Evolutionary conservation across 2,329 filamentous ascomycete genomes (phyloP).

Genomic region (Exophiala alcalophila): DNA sequence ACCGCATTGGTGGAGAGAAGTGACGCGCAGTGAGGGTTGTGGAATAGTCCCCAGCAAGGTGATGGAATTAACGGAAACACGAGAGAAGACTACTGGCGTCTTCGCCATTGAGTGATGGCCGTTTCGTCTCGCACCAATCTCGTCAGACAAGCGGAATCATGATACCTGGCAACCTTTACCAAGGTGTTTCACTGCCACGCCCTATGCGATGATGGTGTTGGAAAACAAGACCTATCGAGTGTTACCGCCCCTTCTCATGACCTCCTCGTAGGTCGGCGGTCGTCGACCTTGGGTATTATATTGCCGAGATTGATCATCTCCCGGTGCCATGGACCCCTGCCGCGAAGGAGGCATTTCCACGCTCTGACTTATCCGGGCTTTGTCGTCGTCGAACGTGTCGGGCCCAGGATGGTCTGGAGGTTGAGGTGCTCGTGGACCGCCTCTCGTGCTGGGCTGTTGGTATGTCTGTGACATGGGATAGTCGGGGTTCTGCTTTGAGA

Average conservation of each 20-base stretch:
- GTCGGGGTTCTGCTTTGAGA: slow-evolving; percentile 3
- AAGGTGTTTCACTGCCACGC: no score
- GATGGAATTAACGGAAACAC: no score
- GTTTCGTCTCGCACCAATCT: no score
- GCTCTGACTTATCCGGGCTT: slow-evolving; percentile 2
- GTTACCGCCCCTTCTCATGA: no score
- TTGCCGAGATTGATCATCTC: slow-evolving; percentile 9
- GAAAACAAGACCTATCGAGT: no score
- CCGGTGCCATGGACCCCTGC: slow-evolving; percentile 6
- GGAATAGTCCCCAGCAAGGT: no score
- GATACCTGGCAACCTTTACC: no score
- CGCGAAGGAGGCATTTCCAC: slow-evolving; percentile 6
- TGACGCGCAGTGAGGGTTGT: no score
- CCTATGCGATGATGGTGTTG: background rate
- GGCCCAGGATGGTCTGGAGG: slow-evolving; percentile 20
- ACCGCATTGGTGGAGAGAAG: no score
- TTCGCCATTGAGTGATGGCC: no score
- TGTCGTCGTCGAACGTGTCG: slow-evolving; percentile 18
- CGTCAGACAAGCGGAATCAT: no score
- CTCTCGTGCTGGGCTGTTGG: slow-evolving; percentile 13
- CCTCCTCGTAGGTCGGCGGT: slow-evolving; percentile 10
- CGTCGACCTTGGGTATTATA: slow-evolving; percentile 15
- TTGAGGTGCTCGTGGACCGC: slow-evolving; percentile 13
- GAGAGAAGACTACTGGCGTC: no score
- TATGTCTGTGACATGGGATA: slow-evolving; percentile 13